Percentiles rank a stretch among this genome's conserved stretches.
These are phyloP conservation scores for Eucalyptus microcorys DNA, from an alignment of 345 rosid genomes.

Conservation along the genomic window DNA sequence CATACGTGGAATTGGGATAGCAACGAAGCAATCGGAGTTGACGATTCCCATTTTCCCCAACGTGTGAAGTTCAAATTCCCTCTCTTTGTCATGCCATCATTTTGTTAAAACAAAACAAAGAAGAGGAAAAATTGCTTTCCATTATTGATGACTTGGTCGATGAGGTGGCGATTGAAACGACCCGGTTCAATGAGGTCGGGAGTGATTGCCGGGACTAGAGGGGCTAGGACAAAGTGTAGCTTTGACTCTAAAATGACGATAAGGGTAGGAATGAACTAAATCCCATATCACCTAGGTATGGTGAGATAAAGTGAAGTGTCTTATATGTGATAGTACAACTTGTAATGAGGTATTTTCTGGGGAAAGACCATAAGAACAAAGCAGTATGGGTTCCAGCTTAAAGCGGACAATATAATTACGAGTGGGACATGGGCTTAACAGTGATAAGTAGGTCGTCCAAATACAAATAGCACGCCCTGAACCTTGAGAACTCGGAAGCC, in stretches of 20 bases:
- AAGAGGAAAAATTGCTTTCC: not conserved
- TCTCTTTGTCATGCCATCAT: not conserved
- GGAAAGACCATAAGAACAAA: no score
- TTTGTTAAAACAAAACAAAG: not conserved
- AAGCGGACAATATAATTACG: no score
- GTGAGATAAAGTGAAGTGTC: no score
- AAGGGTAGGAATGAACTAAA: no score
- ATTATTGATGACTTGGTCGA: not conserved
- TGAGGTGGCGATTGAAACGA: not conserved
- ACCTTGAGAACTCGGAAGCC: not conserved
- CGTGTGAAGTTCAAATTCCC: not conserved
- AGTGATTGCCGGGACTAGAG: no score
- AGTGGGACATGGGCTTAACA: no score
- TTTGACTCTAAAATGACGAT: no score
- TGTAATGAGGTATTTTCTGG: fast-evolving
- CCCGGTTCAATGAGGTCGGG: fast-evolving
- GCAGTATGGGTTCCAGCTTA: no score
- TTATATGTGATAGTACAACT: no score
- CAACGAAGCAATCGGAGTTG: not conserved
- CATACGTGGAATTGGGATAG: not conserved
- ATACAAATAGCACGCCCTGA: no score
- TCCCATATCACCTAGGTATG: no score
- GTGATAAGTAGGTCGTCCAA: not conserved
- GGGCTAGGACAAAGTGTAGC: no score
- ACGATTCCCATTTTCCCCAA: not conserved